Evolutionary conservation across 805 yeast species (phyloP), one percentile per base, ranked within the genome.

Genomic region (Yarrowia sp.): DNA sequence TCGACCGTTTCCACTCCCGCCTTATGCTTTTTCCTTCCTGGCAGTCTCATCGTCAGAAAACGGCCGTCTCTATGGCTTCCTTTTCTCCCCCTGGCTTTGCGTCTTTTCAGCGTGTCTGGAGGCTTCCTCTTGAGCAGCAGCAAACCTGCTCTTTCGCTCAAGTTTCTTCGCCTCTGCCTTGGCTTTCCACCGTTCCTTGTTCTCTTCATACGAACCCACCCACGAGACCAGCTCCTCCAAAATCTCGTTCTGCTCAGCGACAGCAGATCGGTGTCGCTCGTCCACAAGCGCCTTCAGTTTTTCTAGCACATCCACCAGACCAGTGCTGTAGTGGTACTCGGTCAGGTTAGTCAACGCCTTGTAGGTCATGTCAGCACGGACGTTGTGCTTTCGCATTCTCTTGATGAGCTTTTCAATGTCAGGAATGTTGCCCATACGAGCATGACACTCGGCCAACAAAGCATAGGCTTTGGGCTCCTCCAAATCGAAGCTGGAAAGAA

Each of bases 401-500:
- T 43, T 59, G 42, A 59, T 45, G 9, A 59, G 19, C 52, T 35
- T 43, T 12, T 45, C 43, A 36, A 59, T 59, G 43, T 45, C 52
- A 12, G 35, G 2, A 7, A 45, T 12, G 12, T n/a, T 7, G 11
- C 43, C 65, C 42, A 59, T 19, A 14, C 65, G 65, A 22, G 65
- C 65, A 45, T 59, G 42, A 19, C 65, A 59, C 65, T 59, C 65
- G 10, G 65, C 65, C 65, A 59, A 7, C n/a, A 59, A 32, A 35
- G 65, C 65, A 35, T 59, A 59, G 2, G 52, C 65, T 52, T 45
- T 59, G 42, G 65, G 65, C 12, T 56, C 63, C 10, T 16, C 3
- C 2, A 56, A 10, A 36, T 26, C 5, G 2, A 49, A 19, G n/a
- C 8, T 19, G n/a, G 26, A 12, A 16, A 59, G 42, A 3, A 59